Conservation (phyloP, 208 protist species). For the Leishmania tropica region DNA sequence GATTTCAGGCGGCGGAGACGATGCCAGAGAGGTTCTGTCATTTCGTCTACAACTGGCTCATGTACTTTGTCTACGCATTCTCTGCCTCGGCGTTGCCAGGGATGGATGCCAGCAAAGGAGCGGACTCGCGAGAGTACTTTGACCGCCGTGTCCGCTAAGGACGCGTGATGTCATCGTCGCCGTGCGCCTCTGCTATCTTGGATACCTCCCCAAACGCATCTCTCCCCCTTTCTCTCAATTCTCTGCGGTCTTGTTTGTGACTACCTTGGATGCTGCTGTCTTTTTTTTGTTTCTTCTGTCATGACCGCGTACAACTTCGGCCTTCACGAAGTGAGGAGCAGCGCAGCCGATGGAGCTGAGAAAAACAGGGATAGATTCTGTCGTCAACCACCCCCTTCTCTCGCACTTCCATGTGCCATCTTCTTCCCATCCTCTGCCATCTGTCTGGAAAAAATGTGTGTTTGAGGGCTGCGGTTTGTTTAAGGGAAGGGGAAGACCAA, state of each 20-base stretch:
- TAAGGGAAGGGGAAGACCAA: background rate
- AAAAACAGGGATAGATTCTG: background rate
- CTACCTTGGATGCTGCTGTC: background rate
- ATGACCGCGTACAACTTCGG: background rate
- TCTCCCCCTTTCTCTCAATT: background rate
- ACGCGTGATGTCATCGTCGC: background rate
- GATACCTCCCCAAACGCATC: background rate
- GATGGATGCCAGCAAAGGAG: conserved; percentile 15
- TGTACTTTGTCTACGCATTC: conserved; percentile 40
- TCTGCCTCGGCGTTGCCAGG: conserved; percentile 24
- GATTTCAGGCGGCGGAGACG: conserved; percentile 16
- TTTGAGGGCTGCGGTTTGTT: background rate
- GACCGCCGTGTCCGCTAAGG: conserved; percentile 5
- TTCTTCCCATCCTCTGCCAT: background rate
- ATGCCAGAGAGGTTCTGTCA: conserved; percentile 34
- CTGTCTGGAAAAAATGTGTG: background rate
- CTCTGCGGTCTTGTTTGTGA: background rate
- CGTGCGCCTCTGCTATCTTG: background rate
- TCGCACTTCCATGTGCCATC: background rate
- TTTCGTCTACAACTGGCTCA: conserved; percentile 50
- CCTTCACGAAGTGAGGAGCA: background rate
- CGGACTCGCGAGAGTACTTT: conserved; percentile 33
- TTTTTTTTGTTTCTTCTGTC: background rate
- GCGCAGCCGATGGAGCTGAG: background rate
- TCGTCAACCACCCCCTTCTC: background rate